A percentile compares a stretch with the other conserved stretches of the same genome.
Conservation (phyloP, 768 basidiomycete species). For the Pleurotus salmoneostramineus region DNA sequence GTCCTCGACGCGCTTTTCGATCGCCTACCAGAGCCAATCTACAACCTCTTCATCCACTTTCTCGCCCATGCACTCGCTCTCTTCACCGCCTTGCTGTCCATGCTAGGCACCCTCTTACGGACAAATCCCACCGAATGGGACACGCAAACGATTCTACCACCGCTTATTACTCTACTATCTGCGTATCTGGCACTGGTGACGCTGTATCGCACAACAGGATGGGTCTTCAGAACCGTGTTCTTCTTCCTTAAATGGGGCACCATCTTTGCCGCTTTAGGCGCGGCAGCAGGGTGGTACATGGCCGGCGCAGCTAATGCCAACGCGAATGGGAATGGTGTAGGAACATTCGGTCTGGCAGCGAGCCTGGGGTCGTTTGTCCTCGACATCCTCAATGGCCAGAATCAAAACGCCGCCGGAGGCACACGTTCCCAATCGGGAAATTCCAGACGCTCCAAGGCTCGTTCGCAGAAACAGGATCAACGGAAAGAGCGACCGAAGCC, state of each 20-base stretch:
- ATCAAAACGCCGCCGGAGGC: conserved; percentile 22
- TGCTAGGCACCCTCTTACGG: conserved; percentile 44
- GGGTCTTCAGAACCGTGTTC: conserved; percentile 62
- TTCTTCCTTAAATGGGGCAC: conserved; percentile 79
- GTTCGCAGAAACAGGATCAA: conserved; percentile 15
- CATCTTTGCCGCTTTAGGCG: conserved; percentile 51
- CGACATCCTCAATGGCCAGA: conserved; percentile 35
- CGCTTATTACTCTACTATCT: conserved; percentile 65
- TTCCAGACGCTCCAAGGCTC: neutral
- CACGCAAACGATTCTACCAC: conserved; percentile 64
- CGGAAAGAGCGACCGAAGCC: conserved; percentile 35
- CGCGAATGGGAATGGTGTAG: conserved; percentile 24
- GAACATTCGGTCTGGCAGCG: conserved; percentile 32
- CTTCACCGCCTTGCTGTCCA: conserved; percentile 40
- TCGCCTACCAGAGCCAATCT: conserved; percentile 52
- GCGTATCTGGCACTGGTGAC: conserved; percentile 77
- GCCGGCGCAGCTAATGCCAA: conserved; percentile 30
- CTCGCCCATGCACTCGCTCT: conserved; percentile 52
- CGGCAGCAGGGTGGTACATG: conserved; percentile 47
- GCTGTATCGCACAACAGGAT: conserved; percentile 74
- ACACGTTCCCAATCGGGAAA: conserved; percentile 17
- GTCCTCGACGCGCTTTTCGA: conserved; percentile 51
- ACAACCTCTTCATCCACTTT: conserved; percentile 44
- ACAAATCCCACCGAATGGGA: conserved; percentile 61
- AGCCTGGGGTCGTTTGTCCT: conserved; percentile 37